Evolutionary conservation across 1,139 yeast species (phyloP), one percentile per base, ranked within the genome.

Genomic region (Diutina pseudorugosa): DNA sequence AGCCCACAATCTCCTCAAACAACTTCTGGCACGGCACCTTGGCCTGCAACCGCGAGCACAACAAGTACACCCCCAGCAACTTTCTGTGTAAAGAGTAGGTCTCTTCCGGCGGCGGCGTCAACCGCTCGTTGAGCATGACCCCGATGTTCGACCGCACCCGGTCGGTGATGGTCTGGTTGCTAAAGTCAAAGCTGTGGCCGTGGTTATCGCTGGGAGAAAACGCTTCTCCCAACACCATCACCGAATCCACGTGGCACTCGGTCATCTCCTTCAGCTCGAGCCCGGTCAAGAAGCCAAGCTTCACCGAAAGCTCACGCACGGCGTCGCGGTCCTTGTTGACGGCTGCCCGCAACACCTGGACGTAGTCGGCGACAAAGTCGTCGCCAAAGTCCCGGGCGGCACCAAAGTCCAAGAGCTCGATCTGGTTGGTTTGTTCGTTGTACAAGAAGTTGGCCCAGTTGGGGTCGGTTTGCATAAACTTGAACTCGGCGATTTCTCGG

Each of bases 381-480:
- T 76, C 79, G 50, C 80, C 74, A 65, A 83, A 88, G 27, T 82
- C 87, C 58, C 98, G 79, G 9, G 97, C 85, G 1, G 98, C 98
- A 50, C 98, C 99, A 68, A 93, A 93, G 68, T 93, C 98, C 55
- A 93, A 73, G 55, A 93, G 73, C 66, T 91, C 98, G 55, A 93
- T 80, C 66, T 84, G 81, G 47, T 73, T 66, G 2, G 86, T 79
- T 21, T 71, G 59, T 45, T 74, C 75, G 63, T 91, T 90, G 71
- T 86, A 90, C 56, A 94, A 71, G 69, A 94, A 94, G 66, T 93
- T 93, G 52, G 98, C 98, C 98, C 98, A 94, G 68, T 93, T 93
- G 51, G 99, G 99, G 68, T 93, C 99, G 1, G 98, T 91, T 69
- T 93, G 99, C 99, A 93, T 93, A 69, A 85, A 93, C 61, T 78